phyloP scores from a whole-genome alignment of 805 yeast species.

The Huiozyma naganishii region DNA sequence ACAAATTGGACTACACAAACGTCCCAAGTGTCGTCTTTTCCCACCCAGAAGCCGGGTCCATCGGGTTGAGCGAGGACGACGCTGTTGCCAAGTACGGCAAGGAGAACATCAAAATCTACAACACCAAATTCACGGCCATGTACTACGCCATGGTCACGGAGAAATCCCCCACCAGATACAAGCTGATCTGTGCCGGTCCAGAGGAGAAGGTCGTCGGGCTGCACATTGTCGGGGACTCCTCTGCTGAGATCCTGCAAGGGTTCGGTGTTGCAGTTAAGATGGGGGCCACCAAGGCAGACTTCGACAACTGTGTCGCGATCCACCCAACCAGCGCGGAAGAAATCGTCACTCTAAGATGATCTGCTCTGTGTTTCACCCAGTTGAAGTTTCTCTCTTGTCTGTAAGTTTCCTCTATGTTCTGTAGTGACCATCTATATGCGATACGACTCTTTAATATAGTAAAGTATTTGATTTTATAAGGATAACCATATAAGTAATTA shows the following conservation, averaged over 20 bases:
- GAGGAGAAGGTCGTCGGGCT: constrained; percentile 93
- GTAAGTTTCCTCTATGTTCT: not conserved
- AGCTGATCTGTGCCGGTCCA: constrained; percentile 63
- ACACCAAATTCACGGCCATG: constrained; percentile 81
- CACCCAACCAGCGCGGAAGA: constrained; percentile 99
- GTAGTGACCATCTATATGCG: not conserved
- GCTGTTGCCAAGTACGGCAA: constrained; percentile 74
- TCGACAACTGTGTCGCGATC: constrained; percentile 92
- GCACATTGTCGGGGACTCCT: constrained; percentile 83
- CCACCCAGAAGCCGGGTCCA: constrained; percentile 94
- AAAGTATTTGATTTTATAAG: too few species aligned
- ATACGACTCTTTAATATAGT: too few species aligned
- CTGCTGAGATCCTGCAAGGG: constrained; percentile 93
- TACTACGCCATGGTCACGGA: constrained; percentile 75
- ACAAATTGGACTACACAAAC: constrained; percentile 75
- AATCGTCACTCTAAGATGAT: constrained; percentile 50
- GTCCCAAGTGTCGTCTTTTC: constrained; percentile 95
- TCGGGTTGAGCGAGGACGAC: constrained; percentile 73
- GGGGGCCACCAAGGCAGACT: constrained; percentile 98
- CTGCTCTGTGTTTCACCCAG: not conserved
- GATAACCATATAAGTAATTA: too few species aligned
- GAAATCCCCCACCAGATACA: constrained; percentile 82
- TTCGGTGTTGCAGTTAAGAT: constrained; percentile 96
- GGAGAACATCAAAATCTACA: constrained; percentile 71
- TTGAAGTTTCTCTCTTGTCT: not conserved